Base-by-base conservation (phyloP, 257 asterid species). In the Primulina tabacum region DNA sequence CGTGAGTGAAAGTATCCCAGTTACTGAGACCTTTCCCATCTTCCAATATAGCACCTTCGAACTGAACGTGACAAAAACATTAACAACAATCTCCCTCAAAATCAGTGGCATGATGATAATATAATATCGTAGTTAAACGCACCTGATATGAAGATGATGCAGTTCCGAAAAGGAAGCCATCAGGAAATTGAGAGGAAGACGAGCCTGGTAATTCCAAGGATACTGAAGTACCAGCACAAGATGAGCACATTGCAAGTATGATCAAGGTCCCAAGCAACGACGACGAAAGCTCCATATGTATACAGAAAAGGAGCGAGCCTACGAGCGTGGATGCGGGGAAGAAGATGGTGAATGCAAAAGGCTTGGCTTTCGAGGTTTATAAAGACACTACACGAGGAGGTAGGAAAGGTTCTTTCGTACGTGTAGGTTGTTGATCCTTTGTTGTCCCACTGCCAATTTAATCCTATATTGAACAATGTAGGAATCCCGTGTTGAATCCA, bases 81-180 rank as follows among this genome's bases (percentile, higher is more conserved):
- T 62, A 52, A 59, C 0, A n/a, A 43, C 59, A 18, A 7, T 8
- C 11, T 4, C 16, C 62, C 26, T 5, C 28, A 18, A 18, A 57
- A 26, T 17, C 2, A 37, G 11, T 37, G 9, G 43, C 43, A 37
- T 37, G 43, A 37, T 37, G 11, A 37, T 1, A 2, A 7, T 28
- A 28, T 28, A 28, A 28, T 28, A 28, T 2, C 30, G 0, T 35
- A 35, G 10, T 35, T 16, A 5, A 24, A 17, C 6, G 7, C 58
- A 87, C 90, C 87, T 88, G 95, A 74, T 88, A 88, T 35, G 84
- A 80, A 63, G 95, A 85, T 53, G 91, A 83, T 28, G 95, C 87
- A 38, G 95, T 80, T 71, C 95, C 91, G 32, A 82, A 82, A 30
- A 82, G 74, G 81, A 88, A 82, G 24, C 70, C 72, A 52, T 56